A percentile compares a stretch with the other conserved stretches of the same genome.
phyloP scores from a whole-genome alignment of 768 basidiomycete species.

The Coprinopsis cinerea region DNA sequence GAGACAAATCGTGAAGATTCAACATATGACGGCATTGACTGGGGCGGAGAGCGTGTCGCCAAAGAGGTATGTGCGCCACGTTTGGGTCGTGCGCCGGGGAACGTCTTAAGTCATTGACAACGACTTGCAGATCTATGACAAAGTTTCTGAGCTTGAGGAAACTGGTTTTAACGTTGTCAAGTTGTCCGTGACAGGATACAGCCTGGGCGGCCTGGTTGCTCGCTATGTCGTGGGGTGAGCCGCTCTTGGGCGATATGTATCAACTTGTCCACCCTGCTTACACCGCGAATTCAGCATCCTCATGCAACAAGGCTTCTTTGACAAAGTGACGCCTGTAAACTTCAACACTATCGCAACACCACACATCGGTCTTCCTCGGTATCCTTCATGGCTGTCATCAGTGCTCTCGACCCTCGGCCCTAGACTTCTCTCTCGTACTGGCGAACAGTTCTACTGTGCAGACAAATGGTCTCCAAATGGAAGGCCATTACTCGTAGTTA shows the following conservation, averaged over 20 bases:
- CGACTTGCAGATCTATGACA: slow-evolving; percentile 44
- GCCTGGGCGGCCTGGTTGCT: slow-evolving; percentile 74
- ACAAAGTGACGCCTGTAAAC: slow-evolving; percentile 63
- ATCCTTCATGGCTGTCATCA: slow-evolving; percentile 52
- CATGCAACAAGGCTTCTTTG: slow-evolving; percentile 65
- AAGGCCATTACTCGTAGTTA: slow-evolving; percentile 62
- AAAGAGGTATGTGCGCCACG: slow-evolving; percentile 50
- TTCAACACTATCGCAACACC: slow-evolving; percentile 85
- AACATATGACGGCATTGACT: slow-evolving; percentile 82
- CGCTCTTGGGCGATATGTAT: background rate
- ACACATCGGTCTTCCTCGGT: slow-evolving; percentile 67
- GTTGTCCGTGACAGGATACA: slow-evolving; percentile 75
- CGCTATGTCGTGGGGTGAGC: slow-evolving; percentile 71
- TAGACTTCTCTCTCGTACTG: slow-evolving; percentile 68
- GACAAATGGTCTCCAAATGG: slow-evolving; percentile 72
- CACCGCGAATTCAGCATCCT: slow-evolving; percentile 41
- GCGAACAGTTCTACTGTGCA: slow-evolving; percentile 68
- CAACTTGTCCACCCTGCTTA: slow-evolving; percentile 1
- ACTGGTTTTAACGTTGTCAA: slow-evolving; percentile 55
- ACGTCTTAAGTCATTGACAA: background rate
- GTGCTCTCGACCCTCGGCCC: slow-evolving; percentile 55
- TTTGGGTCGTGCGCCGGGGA: background rate
- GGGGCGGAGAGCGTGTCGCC: slow-evolving; percentile 76
- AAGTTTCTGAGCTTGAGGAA: slow-evolving; percentile 45
- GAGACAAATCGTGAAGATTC: slow-evolving; percentile 59